A percentile compares a stretch with the other conserved stretches of the same genome.
Conservation (phyloP, 2,329 filamentous ascomycete genomes). For the Colletotrichum lindemuthianum region DNA sequence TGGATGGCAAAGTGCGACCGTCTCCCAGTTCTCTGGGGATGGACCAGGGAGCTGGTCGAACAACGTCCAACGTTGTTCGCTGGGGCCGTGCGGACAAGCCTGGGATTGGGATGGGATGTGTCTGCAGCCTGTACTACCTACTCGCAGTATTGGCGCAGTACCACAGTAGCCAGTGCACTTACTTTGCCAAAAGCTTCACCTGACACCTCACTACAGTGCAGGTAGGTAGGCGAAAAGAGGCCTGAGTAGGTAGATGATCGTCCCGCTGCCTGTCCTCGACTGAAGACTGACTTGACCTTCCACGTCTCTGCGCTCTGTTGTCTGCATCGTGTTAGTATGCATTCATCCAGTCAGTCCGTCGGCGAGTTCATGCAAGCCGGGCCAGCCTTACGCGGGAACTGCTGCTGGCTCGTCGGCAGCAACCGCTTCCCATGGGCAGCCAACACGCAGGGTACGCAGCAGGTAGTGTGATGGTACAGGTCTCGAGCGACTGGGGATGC, state of each 20-base stretch:
- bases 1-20: constrained; percentile 27
- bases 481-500: constrained; percentile 18
- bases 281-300: constrained; percentile 14
- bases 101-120: constrained; percentile 28
- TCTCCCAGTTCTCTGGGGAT: constrained; percentile 33
- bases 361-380: constrained; percentile 29
- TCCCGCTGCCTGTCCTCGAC: too few relatives aligned
- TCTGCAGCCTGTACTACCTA: constrained; percentile 31
- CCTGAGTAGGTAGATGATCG: too few relatives aligned
- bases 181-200: neutral
- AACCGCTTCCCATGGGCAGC: constrained; percentile 21
- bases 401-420: neutral
- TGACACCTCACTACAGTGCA: too few relatives aligned
- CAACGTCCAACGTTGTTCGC: constrained; percentile 34
- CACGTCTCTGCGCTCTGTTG: constrained; percentile 5
- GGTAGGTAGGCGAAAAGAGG: too few relatives aligned
- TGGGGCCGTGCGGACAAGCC: constrained; percentile 31
- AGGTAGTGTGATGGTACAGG: constrained; percentile 10
- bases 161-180: neutral
- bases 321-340: too few relatives aligned
- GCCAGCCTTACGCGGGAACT: constrained; percentile 27
- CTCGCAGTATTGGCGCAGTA: constrained; percentile 6
- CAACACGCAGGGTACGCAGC: neutral
- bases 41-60: constrained; percentile 34
- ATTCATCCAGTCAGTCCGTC: too few relatives aligned